Evolutionary conservation across 345 rosid species (phyloP), one percentile per base, ranked within the genome.

Genomic region (Atalantia buxifolia): DNA sequence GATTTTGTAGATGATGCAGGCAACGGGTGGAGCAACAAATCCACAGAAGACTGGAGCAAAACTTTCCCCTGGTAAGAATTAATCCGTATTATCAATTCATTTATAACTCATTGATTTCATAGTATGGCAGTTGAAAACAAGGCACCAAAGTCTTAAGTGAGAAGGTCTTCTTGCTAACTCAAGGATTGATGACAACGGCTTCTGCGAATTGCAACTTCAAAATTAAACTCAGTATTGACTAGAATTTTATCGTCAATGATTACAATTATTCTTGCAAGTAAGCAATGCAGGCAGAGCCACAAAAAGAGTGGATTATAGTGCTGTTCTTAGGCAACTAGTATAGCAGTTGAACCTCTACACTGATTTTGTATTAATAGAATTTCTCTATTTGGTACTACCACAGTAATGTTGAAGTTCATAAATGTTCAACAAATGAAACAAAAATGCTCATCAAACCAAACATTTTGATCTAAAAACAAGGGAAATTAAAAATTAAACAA

Each of bases 11-110:
- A 40, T 16, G 57, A 16, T 3, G n/a, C 59, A n/a, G 31, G 74
- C 80, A 75, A 12, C 74, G 5, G 4, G 76, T 56, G 13, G 33
- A 72, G 84, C 89, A 80, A 55, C 83, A 84, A 45, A 69, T 45
- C 74, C 82, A 66, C 53, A 65, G 60, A 24, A 57, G 50, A 69
- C 77, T 80, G 79, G 42, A 65, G 64, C 79, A 74, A 30, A 76
- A 25, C 7, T 68, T 70, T 64, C 61, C 45, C 77, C 79, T 72
- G 80, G 74, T 72, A 42, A 76, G 68, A 55, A 50, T 57, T 70
- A 72, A 12, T 3, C 13, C 12, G 12, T 30, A 2, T 9, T 14
- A 50, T 28, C 5, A 22, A 31, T 65, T 70, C 25, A 75, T 14
- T 7, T 24, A 36, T 22, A 35, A 6, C 50, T 45, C 16, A 45